Percentiles rank a stretch among this genome's conserved stretches.
phyloP scores from a whole-genome alignment of 768 basidiomycete species.

The Serendipita vermifera region DNA sequence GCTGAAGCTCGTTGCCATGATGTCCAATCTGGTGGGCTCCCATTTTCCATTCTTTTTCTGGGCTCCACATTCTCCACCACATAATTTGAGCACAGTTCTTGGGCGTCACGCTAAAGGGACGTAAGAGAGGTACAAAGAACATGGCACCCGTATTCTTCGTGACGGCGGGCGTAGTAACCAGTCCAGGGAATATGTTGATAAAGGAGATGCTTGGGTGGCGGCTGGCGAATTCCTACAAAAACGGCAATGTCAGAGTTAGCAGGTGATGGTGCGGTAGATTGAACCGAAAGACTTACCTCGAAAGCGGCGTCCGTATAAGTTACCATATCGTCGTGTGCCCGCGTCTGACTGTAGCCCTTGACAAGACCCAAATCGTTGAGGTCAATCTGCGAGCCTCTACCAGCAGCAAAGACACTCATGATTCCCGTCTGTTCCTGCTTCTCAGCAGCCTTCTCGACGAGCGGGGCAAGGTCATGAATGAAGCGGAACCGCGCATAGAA shows the following conservation, averaged over 20 bases:
- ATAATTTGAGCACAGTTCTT: background rate
- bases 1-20: background rate
- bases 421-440: constrained; percentile 40
- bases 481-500: constrained; percentile 45
- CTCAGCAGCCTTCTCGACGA: constrained; percentile 32
- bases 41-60: background rate
- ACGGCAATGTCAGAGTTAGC: too few species aligned
- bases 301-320: constrained; percentile 46
- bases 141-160: background rate
- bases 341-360: constrained; percentile 28
- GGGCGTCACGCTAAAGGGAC: background rate
- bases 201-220: constrained; percentile 11
- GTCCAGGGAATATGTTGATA: constrained; percentile 10
- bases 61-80: constrained; percentile 8
- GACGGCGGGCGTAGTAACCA: constrained; percentile 4
- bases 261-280: too few species aligned
- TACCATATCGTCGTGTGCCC: constrained; percentile 25
- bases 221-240: constrained; percentile 10
- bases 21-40: constrained; percentile 5
- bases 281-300: constrained; percentile 26
- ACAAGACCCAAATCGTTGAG: constrained; percentile 39
- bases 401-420: constrained; percentile 32
- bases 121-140: background rate
- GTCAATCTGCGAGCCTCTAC: constrained; percentile 28
- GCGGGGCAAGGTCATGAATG: constrained; percentile 33